These are phyloP conservation scores for Basidiobolus meristosporus DNA, from an alignment of 371 early-diverging fungal genomes.

Conservation along the genomic window DNA sequence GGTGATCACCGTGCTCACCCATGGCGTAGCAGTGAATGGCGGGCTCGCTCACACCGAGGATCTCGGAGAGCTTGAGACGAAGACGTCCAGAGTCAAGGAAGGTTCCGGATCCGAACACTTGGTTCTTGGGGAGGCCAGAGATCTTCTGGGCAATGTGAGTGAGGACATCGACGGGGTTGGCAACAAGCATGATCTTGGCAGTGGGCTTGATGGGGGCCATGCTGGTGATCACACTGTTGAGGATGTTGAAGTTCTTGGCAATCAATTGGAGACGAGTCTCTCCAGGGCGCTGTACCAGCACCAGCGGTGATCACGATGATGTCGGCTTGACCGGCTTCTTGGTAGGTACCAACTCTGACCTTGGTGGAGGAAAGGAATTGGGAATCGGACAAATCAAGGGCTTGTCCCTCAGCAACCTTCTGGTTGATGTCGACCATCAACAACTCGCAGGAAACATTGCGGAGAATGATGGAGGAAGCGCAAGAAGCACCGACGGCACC, in stretches of 20 bases:
- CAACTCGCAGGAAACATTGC: constrained; percentile 44
- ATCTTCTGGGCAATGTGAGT: constrained; percentile 66
- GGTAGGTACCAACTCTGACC: constrained; percentile 26
- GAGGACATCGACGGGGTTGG: constrained; percentile 71
- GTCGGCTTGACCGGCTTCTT: constrained; percentile 68
- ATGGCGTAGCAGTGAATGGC: constrained; percentile 65
- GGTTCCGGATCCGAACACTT: constrained; percentile 78
- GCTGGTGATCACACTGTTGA: constrained; percentile 38
- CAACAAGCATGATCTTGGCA: constrained; percentile 53
- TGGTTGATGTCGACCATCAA: constrained; percentile 43
- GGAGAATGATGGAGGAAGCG: constrained; percentile 51
- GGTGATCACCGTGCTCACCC: constrained; percentile 83
- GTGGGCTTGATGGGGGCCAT: constrained; percentile 55
- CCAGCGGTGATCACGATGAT: constrained; percentile 78
- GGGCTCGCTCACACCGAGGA: constrained; percentile 31
- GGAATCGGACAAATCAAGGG: constrained; percentile 57
- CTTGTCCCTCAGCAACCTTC: constrained; percentile 50
- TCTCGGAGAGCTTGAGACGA: constrained; percentile 33
- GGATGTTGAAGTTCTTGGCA: constrained; percentile 58
- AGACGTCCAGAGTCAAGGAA: constrained; percentile 64
- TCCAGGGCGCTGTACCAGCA: too few relatives aligned
- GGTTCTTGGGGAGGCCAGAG: constrained; percentile 48
- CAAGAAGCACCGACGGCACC: constrained; percentile 55
- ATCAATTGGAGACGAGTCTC: too few relatives aligned
- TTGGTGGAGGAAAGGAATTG: constrained; percentile 39